Conservation (phyloP, 2,329 filamentous ascomycete species). For the Trichoderma semiorbis region DNA sequence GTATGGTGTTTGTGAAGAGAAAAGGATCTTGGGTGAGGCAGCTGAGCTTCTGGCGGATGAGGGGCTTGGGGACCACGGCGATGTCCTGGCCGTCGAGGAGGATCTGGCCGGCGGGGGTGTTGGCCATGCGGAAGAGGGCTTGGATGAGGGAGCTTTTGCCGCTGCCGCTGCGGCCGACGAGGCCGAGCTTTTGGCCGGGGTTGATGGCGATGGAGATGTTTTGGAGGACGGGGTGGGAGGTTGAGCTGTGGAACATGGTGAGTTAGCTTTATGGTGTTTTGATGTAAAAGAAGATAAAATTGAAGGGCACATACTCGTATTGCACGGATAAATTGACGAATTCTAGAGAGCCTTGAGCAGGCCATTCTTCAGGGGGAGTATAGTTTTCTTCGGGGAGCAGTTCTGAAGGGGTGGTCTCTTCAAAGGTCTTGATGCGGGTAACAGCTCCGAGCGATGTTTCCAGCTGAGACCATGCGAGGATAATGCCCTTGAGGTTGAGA, state of each 20-base stretch:
- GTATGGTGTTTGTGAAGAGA: constrained; percentile 46
- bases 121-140: constrained; percentile 47
- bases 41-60: constrained; percentile 36
- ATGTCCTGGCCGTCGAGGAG: constrained; percentile 44
- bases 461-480: constrained; percentile 29
- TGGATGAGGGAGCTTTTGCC: constrained; percentile 40
- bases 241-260: constrained; percentile 16
- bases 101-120: constrained; percentile 42
- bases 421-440: constrained; percentile 29
- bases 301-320: constrained; percentile 25
- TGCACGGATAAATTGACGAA: constrained; percentile 25
- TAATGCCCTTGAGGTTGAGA: constrained; percentile 27
- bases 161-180: constrained; percentile 45
- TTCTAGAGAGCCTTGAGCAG: constrained; percentile 24
- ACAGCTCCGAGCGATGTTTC: constrained; percentile 32
- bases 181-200: constrained; percentile 37
- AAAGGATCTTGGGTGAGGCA: constrained; percentile 53
- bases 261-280: background rate
- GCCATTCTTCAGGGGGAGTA: constrained; percentile 24
- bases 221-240: constrained; percentile 28
- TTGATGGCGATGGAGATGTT: constrained; percentile 32
- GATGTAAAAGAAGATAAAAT: constrained; percentile 1
- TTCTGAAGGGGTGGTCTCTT: constrained; percentile 27
- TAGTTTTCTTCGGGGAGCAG: constrained; percentile 20
- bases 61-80: constrained; percentile 24